Conservation (phyloP, 2,329 filamentous ascomycete species). For the Hymenoscyphus fraxineus region DNA sequence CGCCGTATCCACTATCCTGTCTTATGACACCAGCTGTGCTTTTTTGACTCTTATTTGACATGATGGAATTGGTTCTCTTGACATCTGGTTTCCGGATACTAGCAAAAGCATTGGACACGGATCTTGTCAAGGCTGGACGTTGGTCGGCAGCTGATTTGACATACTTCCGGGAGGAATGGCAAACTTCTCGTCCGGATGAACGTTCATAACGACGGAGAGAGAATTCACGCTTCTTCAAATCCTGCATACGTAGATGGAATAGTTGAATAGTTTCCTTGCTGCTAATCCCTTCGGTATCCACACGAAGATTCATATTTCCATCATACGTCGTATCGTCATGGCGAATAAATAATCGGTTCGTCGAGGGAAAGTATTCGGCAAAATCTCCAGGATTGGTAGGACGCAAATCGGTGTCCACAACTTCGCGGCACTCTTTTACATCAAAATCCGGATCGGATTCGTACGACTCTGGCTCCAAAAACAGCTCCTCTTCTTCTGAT, state of each 20-base stretch:
- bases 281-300: conserved; percentile 68
- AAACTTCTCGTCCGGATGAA: conserved; percentile 89
- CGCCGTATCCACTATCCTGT: conserved; percentile 55
- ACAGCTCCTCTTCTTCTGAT: conserved; percentile 52
- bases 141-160: conserved; percentile 48
- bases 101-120: conserved; percentile 53
- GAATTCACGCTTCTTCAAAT: conserved; percentile 80
- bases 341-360: conserved; percentile 73
- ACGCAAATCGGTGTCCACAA: conserved; percentile 62
- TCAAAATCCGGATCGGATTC: conserved; percentile 31
- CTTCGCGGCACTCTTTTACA: conserved; percentile 46
- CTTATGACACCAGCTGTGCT: conserved; percentile 18
- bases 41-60: conserved; percentile 20
- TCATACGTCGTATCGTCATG: conserved; percentile 89
- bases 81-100: conserved; percentile 46
- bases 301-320: conserved; percentile 92
- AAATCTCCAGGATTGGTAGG: conserved; percentile 81
- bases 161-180: conserved; percentile 73
- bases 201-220: conserved; percentile 88
- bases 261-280: conserved; percentile 67
- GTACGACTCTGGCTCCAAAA: conserved; percentile 45
- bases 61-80: conserved; percentile 34
- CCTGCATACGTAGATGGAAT: conserved; percentile 94
- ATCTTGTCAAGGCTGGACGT: conserved; percentile 43
- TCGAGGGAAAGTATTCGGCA: conserved; percentile 79